Conservation (phyloP, 2,329 filamentous ascomycete genomes). For the Aspergillus pseudonomiae region DNA sequence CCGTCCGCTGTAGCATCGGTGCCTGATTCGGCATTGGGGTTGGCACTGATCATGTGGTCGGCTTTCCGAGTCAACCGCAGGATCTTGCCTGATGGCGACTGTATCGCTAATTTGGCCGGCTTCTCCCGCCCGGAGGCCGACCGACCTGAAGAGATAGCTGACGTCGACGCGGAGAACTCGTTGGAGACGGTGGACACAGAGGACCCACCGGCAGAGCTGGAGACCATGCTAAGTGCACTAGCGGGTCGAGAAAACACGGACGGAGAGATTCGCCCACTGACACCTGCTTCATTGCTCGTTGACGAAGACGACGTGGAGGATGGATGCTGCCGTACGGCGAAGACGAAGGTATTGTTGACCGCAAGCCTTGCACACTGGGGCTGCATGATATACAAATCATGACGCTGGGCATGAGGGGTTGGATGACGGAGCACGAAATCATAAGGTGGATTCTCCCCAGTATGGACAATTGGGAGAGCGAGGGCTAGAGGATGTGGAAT, state of each 20-base stretch:
- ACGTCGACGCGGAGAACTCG: slow-evolving; percentile 46
- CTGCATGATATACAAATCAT: slow-evolving; percentile 95
- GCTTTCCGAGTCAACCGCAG: slow-evolving; percentile 63
- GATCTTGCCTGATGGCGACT: slow-evolving; percentile 93
- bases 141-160: slow-evolving; percentile 58
- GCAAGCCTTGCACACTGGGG: slow-evolving; percentile 88
- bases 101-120: slow-evolving; percentile 92
- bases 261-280: slow-evolving; percentile 53
- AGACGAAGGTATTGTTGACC: slow-evolving; percentile 97
- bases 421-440: slow-evolving; percentile 92
- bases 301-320: slow-evolving; percentile 56
- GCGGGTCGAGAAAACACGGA: slow-evolving; percentile 57
- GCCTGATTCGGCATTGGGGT: slow-evolving; percentile 33
- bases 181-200: slow-evolving; percentile 51
- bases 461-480: slow-evolving; percentile 85
- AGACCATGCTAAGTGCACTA: slow-evolving; percentile 64
- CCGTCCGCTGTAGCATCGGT: slow-evolving; percentile 51
- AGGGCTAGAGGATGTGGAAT: slow-evolving; percentile 92
- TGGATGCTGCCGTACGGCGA: slow-evolving; percentile 90
- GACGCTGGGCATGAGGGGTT: slow-evolving; percentile 93
- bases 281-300: slow-evolving; percentile 35
- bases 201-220: slow-evolving; percentile 55
- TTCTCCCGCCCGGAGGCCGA: slow-evolving; percentile 59
- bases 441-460: slow-evolving; percentile 89
- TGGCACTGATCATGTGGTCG: slow-evolving; percentile 47